phyloP scores from a whole-genome alignment of 805 yeast genomes.

The Brettanomyces bruxellensis region DNA sequence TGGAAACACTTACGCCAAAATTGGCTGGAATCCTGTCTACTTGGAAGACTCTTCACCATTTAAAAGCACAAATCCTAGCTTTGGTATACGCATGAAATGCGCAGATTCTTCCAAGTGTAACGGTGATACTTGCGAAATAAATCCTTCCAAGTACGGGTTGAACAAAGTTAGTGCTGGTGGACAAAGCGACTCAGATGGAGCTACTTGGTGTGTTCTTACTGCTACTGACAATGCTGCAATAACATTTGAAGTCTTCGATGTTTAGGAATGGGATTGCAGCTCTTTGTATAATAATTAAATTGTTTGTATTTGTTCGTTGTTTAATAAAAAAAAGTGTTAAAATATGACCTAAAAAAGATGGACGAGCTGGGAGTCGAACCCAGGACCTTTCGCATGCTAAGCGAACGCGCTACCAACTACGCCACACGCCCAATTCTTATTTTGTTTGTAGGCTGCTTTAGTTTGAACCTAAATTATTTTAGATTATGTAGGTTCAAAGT shows the following conservation, averaged over 20 bases:
- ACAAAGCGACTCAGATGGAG: slow-evolving; percentile 35
- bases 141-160: slow-evolving; percentile 55
- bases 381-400: slow-evolving; percentile 71
- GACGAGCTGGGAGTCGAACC: slow-evolving; percentile 77
- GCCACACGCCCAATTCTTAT: slow-evolving; percentile 53
- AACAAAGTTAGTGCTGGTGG: slow-evolving; percentile 41
- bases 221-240: slow-evolving; percentile 58
- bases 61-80: slow-evolving; percentile 45
- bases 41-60: slow-evolving; percentile 51
- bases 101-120: slow-evolving; percentile 58
- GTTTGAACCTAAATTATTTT: too few relatives aligned
- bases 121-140: slow-evolving; percentile 77
- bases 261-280: slow-evolving; percentile 5
- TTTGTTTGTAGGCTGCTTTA: too few relatives aligned
- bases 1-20: slow-evolving; percentile 69
- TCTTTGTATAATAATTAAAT: neutral
- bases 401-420: slow-evolving; percentile 79
- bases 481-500: too few relatives aligned
- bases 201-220: slow-evolving; percentile 77
- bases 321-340: too few relatives aligned
- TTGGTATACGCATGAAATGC: slow-evolving; percentile 69
- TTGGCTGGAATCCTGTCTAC: slow-evolving; percentile 89
- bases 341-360: slow-evolving; percentile 20
- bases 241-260: slow-evolving; percentile 59
- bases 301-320: too few relatives aligned